Evolutionary conservation across 805 yeast species (phyloP), one percentile per base, ranked within the genome.

Genomic region (Starmerella stellata): DNA sequence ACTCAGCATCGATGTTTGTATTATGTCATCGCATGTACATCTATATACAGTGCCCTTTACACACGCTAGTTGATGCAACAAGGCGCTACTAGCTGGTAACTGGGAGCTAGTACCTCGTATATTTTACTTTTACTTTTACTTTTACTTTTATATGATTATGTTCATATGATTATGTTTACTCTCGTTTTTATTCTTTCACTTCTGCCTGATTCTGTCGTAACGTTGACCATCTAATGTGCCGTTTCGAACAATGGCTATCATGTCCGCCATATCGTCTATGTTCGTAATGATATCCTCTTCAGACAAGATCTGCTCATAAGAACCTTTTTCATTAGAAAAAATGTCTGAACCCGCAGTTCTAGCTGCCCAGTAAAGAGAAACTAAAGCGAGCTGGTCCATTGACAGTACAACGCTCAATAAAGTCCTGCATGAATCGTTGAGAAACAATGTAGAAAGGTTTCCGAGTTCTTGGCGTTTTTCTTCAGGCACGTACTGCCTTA

Each of bases 341-440:
- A n/a, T n/a, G n/a, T n/a, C n/a, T n/a, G n/a, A n/a, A 2, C 35
- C 18, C 14, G 38, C 32, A 13, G 41, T 21, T 16, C 39, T 41
- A 14, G 55, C 39, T 1, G 64, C 61, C 55, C 58, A 58, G 46
- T 53, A 53, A 16, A 61, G 38, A 16, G 65, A 58, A 1, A 59
- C 58, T 3, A 58, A 61, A 8, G 66, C 64, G n/a, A 64, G 44
- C 18, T 48, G 46, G 13, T 49, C 38, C 15, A 61, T 44, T 5
- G 57, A 45, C 45, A 50, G 50, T 17, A 52, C 44, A 34, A 61
- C 44, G 35, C 58, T 43, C 30, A 64, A 44, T 7, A 55, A 36
- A 14, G 66, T 57, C 19, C 62, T 51, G 36, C 58, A 57, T 16
- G 61, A 52, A 42, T 63, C 68, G 37, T 58, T 60, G 28, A 63